These are phyloP conservation scores for Umbelopsis sp. DNA, from an alignment of 192 early-diverging fungal genomes.

Conservation along the genomic window DNA sequence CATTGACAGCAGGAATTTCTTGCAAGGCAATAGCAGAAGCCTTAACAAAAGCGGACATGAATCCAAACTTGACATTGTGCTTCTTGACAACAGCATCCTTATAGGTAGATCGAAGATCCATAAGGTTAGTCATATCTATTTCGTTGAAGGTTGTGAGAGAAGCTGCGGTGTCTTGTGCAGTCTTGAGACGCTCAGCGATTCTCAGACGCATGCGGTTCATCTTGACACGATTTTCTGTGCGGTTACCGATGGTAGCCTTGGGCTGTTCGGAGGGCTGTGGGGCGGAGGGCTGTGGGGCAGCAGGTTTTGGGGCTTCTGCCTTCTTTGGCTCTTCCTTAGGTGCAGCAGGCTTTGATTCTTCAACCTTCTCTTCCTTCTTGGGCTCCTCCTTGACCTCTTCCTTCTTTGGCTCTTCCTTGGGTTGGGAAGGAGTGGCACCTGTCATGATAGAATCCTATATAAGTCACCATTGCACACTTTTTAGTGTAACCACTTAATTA, in stretches of 20 bases:
- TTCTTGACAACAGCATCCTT: constrained; percentile 94
- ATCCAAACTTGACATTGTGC: constrained; percentile 95
- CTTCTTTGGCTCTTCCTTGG: constrained; percentile 40
- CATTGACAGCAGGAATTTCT: constrained; percentile 93
- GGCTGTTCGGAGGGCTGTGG: constrained; percentile 24
- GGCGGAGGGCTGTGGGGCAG: constrained; percentile 33
- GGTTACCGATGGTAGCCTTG: constrained; percentile 23
- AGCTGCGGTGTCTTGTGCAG: constrained; percentile 95
- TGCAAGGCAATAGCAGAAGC: constrained; percentile 83
- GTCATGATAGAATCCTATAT: neutral
- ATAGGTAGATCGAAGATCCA: constrained; percentile 89
- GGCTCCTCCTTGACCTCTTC: constrained; percentile 34
- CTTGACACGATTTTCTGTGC: constrained; percentile 62
- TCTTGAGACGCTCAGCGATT: constrained; percentile 94
- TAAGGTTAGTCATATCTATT: constrained; percentile 96
- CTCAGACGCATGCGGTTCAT: constrained; percentile 98
- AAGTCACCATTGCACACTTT: neutral
- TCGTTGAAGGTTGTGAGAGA: constrained; percentile 99
- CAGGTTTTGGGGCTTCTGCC: constrained; percentile 46
- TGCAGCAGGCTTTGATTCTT: constrained; percentile 40
- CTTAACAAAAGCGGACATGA: constrained; percentile 98
- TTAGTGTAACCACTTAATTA: neutral
- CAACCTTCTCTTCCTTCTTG: constrained; percentile 34
- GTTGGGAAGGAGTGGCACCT: constrained; percentile 32
- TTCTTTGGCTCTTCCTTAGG: constrained; percentile 32